Conservation (phyloP, 306 rosid genomes). For the Corylus avellana region DNA sequence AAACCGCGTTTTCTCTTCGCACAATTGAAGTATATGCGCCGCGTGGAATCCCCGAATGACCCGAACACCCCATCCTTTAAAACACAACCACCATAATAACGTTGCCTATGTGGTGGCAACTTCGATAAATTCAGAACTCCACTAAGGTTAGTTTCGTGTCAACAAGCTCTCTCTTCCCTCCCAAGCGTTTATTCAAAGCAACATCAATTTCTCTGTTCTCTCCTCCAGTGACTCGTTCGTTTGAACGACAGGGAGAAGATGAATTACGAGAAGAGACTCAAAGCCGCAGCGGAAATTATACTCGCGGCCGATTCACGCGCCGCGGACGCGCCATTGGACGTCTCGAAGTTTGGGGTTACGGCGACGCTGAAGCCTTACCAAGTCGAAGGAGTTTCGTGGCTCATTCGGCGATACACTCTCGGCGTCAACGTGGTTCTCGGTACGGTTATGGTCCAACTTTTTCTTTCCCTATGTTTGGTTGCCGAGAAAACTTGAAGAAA, state of each 20-base stretch:
- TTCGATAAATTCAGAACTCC: background rate
- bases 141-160: slow-evolving; percentile 9
- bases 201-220: background rate
- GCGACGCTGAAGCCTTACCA: slow-evolving; percentile 85
- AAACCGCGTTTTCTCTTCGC: background rate
- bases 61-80: background rate
- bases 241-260: slow-evolving; percentile 32
- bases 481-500: slow-evolving; percentile 8
- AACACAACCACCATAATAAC: background rate
- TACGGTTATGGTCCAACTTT: slow-evolving; percentile 24
- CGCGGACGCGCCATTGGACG: slow-evolving; percentile 29
- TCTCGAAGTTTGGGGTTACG: slow-evolving; percentile 56
- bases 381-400: slow-evolving; percentile 89
- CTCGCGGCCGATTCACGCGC: slow-evolving; percentile 39
- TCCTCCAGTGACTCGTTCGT: background rate
- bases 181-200: slow-evolving; percentile 22
- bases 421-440: slow-evolving; percentile 95
- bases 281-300: slow-evolving; percentile 53
- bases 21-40: background rate
- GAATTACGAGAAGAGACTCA: slow-evolving; percentile 64
- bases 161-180: slow-evolving; percentile 25
- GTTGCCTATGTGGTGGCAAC: background rate
- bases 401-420: slow-evolving; percentile 65
- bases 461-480: slow-evolving; percentile 18
- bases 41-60: background rate